Conservation (phyloP, 2,329 filamentous ascomycete genomes). For the Lecanicillium sp. region DNA sequence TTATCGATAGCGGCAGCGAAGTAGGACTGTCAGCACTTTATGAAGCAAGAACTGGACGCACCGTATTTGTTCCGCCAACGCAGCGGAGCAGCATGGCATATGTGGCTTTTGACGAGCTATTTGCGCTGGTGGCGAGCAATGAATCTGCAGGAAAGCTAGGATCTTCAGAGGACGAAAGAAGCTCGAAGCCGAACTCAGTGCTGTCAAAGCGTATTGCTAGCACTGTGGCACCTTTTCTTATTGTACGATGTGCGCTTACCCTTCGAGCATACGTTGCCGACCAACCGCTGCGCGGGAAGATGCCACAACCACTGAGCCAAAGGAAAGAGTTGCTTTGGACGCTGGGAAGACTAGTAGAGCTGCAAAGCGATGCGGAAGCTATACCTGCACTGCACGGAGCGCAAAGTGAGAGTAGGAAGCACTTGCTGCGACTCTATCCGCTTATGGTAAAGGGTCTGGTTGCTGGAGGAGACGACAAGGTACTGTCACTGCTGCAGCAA, state of each 20-base stretch:
- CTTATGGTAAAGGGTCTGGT: constrained; percentile 58
- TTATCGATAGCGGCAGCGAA: constrained; percentile 36
- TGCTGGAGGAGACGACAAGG: constrained; percentile 49
- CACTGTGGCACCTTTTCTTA: constrained; percentile 70
- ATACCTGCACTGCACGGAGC: constrained; percentile 48
- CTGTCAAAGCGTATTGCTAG: constrained; percentile 57
- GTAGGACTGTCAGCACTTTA: constrained; percentile 53
- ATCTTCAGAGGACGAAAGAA: no score
- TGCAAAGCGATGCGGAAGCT: constrained; percentile 62
- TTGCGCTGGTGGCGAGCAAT: constrained; percentile 53
- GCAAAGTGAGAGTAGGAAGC: constrained; percentile 56
- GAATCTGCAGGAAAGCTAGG: constrained; percentile 24
- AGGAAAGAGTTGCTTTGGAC: constrained; percentile 70
- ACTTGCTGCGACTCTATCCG: constrained; percentile 74
- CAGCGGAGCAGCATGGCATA: constrained; percentile 67
- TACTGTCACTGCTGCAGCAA: constrained; percentile 47
- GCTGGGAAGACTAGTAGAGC: constrained; percentile 53
- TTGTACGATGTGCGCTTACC: constrained; percentile 71
- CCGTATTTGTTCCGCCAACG: constrained; percentile 57
- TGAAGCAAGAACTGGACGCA: constrained; percentile 60
- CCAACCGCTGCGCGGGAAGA: constrained; percentile 78
- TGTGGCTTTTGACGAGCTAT: constrained; percentile 71
- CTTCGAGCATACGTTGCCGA: constrained; percentile 84
- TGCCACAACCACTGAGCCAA: constrained; percentile 80
- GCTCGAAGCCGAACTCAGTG: no score